phyloP scores from a whole-genome alignment of 164 flowering plant genomes.

The Kalanchoe fedtschenkoi region DNA sequence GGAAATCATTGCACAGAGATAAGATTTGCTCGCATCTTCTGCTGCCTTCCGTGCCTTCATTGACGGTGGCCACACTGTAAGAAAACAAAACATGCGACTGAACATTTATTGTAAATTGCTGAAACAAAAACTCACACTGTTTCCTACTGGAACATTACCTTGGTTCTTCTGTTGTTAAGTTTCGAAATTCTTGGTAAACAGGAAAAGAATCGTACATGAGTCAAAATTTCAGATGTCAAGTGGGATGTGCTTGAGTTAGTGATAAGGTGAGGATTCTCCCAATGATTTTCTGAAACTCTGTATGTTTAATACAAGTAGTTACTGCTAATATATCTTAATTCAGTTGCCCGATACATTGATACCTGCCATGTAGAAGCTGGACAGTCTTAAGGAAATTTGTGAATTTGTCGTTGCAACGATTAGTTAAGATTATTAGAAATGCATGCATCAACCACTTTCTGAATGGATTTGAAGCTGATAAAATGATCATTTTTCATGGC shows the following conservation, averaged over 20 bases:
- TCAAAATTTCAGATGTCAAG: conserved; percentile 49
- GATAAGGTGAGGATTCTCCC: conserved; percentile 42
- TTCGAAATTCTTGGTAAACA: conserved; percentile 13
- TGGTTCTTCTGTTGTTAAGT: background rate
- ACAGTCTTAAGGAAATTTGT: conserved; percentile 60
- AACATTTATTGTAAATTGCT: background rate
- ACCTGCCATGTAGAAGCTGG: too few species aligned
- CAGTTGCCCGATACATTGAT: conserved; percentile 31
- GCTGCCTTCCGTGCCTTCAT: conserved; percentile 77
- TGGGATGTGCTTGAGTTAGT: conserved; percentile 69
- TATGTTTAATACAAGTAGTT: background rate
- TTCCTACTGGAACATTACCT: background rate
- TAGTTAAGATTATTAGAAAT: background rate
- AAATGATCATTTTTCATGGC: background rate
- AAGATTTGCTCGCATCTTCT: conserved; percentile 62
- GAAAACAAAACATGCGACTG: background rate
- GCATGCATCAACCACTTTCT: background rate
- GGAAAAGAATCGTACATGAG: conserved; percentile 62
- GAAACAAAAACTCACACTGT: background rate
- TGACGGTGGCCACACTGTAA: conserved; percentile 69
- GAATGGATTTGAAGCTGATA: background rate
- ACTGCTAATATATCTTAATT: background rate
- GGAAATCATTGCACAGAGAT: conserved; percentile 60
- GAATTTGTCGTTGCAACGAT: conserved; percentile 62
- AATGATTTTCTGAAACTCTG: background rate